Base-by-base conservation (phyloP, 306 rosid species). In the Sophora flavescens region DNA sequence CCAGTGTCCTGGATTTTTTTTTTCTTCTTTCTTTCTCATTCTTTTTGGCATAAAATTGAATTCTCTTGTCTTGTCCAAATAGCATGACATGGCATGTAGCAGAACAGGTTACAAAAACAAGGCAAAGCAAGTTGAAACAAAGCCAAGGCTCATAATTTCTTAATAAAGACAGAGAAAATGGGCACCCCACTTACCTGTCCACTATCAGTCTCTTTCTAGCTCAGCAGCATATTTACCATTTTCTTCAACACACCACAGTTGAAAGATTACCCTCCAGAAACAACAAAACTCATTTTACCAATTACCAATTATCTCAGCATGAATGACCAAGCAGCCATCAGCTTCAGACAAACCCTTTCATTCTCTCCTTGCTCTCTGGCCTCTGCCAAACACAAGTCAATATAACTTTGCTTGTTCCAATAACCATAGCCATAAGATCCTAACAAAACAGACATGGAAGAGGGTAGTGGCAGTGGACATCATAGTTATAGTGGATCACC, bases 401-500 rank as follows among this genome's bases (percentile, higher is more conserved):
- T 8, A 47, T 42, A 58, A 39, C 74, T 61, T 66, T 61, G 57
- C 36, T 66, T 72, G 35, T 32, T 77, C 32, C 53, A 52, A 61
- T 42, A 82, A 42, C n/a, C 81, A 79, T 53, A 81, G 45, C 86
- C 83, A 60, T 74, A 73, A 73, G 70, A 75, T 72, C 81, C 68
- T 52, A 8, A 58, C 45, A 17, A 36, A 56, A 26, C 2, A 65
- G 54, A 17, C 41, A 90, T 92, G 97, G 97, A 89, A 50, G 93
- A 74, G 63, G 72, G 83, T 32, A 86, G 84, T 57, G 68, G 69
- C 5, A 84, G 85, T 66, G 64, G 50, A 51, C 58, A 76, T 38
- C 70, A 68, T 32, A 75, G 15, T 71, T 36, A 59, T 62, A 78
- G 76, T 80, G 90, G 84, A 83, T 94, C 97, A 58, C 88, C 97